These are phyloP conservation scores for Rhodotorula sp. DNA, from an alignment of 1,284 basidiomycete genomes.

Conservation along the genomic window DNA sequence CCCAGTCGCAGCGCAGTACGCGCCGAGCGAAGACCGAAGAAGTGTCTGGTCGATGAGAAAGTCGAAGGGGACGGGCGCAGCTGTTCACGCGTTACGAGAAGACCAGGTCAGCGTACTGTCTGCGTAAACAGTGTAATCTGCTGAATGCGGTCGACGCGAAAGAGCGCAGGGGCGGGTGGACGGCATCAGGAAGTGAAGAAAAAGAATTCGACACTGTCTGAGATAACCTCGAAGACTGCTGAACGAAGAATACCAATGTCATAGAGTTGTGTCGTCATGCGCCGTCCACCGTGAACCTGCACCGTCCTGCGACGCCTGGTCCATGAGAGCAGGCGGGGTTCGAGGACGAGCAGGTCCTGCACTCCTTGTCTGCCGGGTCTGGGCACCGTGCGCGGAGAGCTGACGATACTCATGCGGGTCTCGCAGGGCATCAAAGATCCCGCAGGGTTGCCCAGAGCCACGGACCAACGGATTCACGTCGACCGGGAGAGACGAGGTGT, in stretches of 20 bases:
- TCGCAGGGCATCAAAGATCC: too few species aligned
- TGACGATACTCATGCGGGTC: too few species aligned
- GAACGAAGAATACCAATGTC: constrained; percentile 45
- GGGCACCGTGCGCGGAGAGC: too few species aligned
- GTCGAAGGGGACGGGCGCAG: constrained; percentile 80
- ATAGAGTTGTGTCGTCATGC: constrained; percentile 35
- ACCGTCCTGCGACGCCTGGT: background rate
- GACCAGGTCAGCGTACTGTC: background rate
- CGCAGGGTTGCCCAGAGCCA: too few species aligned
- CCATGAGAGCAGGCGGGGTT: background rate
- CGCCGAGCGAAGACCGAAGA: constrained; percentile 69
- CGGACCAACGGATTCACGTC: background rate
- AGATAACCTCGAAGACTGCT: constrained; percentile 42
- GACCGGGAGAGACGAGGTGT: background rate
- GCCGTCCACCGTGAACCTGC: constrained; percentile 5
- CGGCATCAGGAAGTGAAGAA: constrained; percentile 43
- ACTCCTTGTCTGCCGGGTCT: too few species aligned
- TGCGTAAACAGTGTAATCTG: background rate
- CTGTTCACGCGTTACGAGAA: constrained; percentile 6
- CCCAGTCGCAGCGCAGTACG: constrained; percentile 76
- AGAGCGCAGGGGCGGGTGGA: background rate
- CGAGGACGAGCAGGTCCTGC: too few species aligned
- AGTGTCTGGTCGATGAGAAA: constrained; percentile 85
- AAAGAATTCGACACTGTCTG: constrained; percentile 34
- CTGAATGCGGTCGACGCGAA: background rate